A percentile compares a stretch with the other conserved stretches of the same genome.
These are phyloP conservation scores for Cordyceps militaris DNA, from an alignment of 2,329 filamentous ascomycete species.

Conservation along the genomic window DNA sequence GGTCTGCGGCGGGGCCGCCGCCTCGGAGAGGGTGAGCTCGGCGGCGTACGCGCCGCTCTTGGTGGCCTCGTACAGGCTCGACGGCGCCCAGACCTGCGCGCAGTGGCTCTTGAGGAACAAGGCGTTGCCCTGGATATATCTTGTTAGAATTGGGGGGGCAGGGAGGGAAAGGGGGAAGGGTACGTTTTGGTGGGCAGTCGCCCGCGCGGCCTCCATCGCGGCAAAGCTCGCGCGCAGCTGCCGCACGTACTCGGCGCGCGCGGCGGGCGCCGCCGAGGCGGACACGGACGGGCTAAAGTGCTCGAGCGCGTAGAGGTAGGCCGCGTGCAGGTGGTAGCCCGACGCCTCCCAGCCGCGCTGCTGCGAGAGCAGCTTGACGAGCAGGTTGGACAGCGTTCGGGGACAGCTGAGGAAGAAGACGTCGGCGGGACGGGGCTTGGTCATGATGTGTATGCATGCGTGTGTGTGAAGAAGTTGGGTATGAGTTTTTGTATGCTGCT, in stretches of 20 bases:
- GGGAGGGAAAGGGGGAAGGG: neutral
- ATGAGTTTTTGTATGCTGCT: neutral
- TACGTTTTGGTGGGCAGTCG: constrained; percentile 5
- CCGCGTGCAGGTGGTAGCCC: constrained; percentile 7
- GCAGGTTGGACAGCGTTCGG: constrained; percentile 12
- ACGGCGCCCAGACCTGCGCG: constrained; percentile 7
- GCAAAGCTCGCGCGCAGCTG: constrained; percentile 2
- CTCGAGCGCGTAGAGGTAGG: neutral
- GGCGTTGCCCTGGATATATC: neutral
- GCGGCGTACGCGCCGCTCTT: neutral
- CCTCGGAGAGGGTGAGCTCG: constrained; percentile 1
- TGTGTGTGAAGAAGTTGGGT: neutral
- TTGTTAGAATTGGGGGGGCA: neutral
- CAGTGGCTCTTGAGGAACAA: constrained; percentile 13
- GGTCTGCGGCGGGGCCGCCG: neutral
- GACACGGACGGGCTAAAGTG: neutral
- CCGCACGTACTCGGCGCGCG: neutral
- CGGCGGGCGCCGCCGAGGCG: neutral
- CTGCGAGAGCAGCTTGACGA: constrained; percentile 12
- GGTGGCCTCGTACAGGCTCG: neutral
- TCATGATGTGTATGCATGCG: neutral
- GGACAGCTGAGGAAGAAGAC: constrained; percentile 13
- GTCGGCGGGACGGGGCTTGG: constrained; percentile 4
- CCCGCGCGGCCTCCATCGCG: neutral
- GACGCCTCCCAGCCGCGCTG: constrained; percentile 9